These are phyloP conservation scores for Athelia psychrophila DNA, from an alignment of 1,284 basidiomycete genomes.

Conservation along the genomic window DNA sequence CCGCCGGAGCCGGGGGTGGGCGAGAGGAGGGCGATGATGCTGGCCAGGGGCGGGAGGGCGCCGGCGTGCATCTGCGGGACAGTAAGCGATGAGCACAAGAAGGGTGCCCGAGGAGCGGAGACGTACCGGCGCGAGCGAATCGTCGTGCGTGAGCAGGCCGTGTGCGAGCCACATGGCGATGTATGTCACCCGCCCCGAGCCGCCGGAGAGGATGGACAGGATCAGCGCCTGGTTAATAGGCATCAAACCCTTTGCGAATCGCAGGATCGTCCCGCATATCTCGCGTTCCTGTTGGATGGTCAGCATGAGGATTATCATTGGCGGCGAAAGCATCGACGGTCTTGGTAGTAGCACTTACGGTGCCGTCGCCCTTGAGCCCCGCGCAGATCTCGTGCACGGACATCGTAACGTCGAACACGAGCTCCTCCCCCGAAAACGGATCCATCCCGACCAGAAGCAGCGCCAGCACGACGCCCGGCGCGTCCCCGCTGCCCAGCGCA, in stretches of 20 bases:
- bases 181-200: slow-evolving; percentile 44
- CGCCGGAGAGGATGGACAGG: slow-evolving; percentile 49
- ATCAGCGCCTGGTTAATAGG: slow-evolving; percentile 45
- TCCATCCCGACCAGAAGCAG: slow-evolving; percentile 60
- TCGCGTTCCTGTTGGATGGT: slow-evolving; percentile 38
- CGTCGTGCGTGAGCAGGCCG: slow-evolving; percentile 32
- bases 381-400: slow-evolving; percentile 45
- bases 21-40: slow-evolving; percentile 41
- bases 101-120: slow-evolving; percentile 4
- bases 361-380: slow-evolving; percentile 28
- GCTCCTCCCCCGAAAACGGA: slow-evolving; percentile 36
- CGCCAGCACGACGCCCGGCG: slow-evolving; percentile 45
- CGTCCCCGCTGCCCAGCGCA: slow-evolving; percentile 35
- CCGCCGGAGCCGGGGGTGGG: slow-evolving; percentile 23
- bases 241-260: slow-evolving; percentile 31
- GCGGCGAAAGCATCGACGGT: background rate
- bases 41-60: slow-evolving; percentile 40
- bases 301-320: background rate
- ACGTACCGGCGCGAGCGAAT: slow-evolving; percentile 25
- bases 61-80: slow-evolving; percentile 34
- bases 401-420: slow-evolving; percentile 41
- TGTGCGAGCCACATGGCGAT: slow-evolving; percentile 58
- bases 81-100: slow-evolving; percentile 3
- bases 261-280: slow-evolving; percentile 42
- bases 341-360: too few species aligned